A percentile compares a stretch with the other conserved stretches of the same genome.
Evolutionary conservation across 306 rosid species (phyloP).

Genomic region (Canavalia ensiformis): DNA sequence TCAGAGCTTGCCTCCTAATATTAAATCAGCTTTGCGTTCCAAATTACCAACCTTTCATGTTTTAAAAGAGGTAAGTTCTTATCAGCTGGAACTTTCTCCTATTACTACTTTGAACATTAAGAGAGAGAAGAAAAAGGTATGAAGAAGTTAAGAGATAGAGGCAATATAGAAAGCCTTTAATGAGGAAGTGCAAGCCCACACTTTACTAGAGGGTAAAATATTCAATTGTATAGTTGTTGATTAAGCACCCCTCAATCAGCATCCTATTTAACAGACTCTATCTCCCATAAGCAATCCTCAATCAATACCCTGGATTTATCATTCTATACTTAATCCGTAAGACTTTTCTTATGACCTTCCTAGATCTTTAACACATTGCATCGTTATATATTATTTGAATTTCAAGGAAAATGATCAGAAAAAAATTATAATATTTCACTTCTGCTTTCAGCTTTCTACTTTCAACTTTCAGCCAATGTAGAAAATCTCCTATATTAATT

Average conservation of each 20-base stretch:
- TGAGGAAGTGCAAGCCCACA: neutral
- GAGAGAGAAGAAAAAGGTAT: constrained; percentile 24
- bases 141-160: constrained; percentile 3
- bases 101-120: neutral
- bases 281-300: constrained; percentile 23
- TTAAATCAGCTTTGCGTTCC: constrained; percentile 78
- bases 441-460: constrained; percentile 32
- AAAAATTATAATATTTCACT: constrained; percentile 2
- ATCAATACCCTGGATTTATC: constrained; percentile 7
- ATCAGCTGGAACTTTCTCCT: constrained; percentile 40
- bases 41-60: constrained; percentile 64
- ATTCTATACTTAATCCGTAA: neutral
- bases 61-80: constrained; percentile 67
- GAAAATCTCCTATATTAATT: constrained; percentile 30
- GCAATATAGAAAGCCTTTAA: neutral
- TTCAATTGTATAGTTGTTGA: neutral
- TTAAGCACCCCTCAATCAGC: constrained; percentile 19
- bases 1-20: constrained; percentile 84
- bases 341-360: constrained; percentile 17
- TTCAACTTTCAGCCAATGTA: constrained; percentile 1
- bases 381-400: constrained; percentile 11
- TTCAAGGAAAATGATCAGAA: neutral
- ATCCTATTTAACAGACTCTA: neutral
- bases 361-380: constrained; percentile 24
- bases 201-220: constrained; percentile 1